phyloP scores from a whole-genome alignment of 306 rosid genomes.

The Trichosanthes cucumerina region DNA sequence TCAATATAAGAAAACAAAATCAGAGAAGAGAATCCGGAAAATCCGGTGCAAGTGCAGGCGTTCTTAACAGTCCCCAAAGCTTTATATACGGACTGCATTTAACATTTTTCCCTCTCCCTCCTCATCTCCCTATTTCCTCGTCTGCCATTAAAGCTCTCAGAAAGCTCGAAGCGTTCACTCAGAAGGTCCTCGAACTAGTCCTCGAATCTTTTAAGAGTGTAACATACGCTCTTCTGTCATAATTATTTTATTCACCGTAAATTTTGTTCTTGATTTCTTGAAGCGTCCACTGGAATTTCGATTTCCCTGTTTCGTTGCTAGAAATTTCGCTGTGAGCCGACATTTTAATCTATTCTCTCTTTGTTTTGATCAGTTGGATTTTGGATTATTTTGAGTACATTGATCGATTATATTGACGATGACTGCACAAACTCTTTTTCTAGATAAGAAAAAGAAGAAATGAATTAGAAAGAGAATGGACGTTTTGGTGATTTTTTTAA shows the following conservation, averaged over 20 bases:
- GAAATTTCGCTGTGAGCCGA: background rate
- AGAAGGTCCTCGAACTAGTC: background rate
- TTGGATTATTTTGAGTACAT: background rate
- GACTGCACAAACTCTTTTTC: background rate
- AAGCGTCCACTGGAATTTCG: background rate
- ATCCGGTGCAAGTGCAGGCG: background rate
- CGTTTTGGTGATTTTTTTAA: background rate
- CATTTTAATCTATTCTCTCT: background rate
- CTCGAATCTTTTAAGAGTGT: background rate
- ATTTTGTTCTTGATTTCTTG: conserved; percentile 1
- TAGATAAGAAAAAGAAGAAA: background rate
- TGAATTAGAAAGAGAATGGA: background rate
- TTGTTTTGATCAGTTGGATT: background rate
- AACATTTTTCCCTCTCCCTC: background rate
- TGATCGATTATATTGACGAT: background rate
- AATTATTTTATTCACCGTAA: background rate
- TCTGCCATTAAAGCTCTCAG: background rate
- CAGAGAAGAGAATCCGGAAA: background rate
- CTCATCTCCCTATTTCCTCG: background rate
- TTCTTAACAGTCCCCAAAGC: background rate
- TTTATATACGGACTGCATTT: background rate
- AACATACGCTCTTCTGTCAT: background rate
- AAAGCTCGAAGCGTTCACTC: background rate
- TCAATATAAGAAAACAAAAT: no score
- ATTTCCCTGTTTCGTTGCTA: background rate